Percentiles rank a stretch among this genome's conserved stretches.
Evolutionary conservation across 768 basidiomycete species (phyloP).

Genomic region (Auriscalpium microsporum): DNA sequence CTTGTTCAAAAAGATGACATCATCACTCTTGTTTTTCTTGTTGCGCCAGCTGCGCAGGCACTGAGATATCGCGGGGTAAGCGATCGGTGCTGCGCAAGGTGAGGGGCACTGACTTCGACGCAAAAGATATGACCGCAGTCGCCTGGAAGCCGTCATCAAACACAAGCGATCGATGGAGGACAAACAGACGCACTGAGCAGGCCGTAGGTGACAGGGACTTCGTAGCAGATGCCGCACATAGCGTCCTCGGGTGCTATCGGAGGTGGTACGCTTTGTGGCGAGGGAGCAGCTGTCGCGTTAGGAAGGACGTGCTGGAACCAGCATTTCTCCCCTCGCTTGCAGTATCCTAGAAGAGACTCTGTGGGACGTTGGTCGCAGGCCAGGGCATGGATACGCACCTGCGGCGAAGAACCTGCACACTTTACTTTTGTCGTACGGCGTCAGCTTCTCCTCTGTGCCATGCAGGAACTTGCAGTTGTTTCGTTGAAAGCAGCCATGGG

Average conservation of each 20-base stretch:
- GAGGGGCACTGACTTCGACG: conserved; percentile 39
- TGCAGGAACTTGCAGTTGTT: conserved; percentile 74
- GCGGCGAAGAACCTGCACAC: conserved; percentile 55
- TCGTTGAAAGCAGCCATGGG: conserved; percentile 63
- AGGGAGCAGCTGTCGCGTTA: background rate
- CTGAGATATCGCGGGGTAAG: conserved; percentile 25
- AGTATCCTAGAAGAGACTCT: conserved; percentile 43
- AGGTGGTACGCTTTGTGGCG: background rate
- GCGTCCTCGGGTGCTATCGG: conserved; percentile 36
- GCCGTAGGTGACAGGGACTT: conserved; percentile 61
- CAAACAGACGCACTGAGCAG: conserved; percentile 42
- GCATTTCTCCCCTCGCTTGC: conserved; percentile 58
- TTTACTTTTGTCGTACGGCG: conserved; percentile 67
- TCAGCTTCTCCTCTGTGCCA: conserved; percentile 40
- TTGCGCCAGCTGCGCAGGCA: conserved; percentile 78
- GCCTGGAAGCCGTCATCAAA: conserved; percentile 27
- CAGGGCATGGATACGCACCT: conserved; percentile 29
- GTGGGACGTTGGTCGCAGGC: background rate
- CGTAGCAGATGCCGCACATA: conserved; percentile 66
- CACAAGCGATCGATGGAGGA: conserved; percentile 7
- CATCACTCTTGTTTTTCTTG: conserved; percentile 41
- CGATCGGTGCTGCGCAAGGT: background rate
- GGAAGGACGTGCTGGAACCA: conserved; percentile 61
- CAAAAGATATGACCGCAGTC: conserved; percentile 79
- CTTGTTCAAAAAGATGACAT: conserved; percentile 46